phyloP scores from a whole-genome alignment of 2,329 filamentous ascomycete genomes.

The Neoscytalidium dimidiatum region DNA sequence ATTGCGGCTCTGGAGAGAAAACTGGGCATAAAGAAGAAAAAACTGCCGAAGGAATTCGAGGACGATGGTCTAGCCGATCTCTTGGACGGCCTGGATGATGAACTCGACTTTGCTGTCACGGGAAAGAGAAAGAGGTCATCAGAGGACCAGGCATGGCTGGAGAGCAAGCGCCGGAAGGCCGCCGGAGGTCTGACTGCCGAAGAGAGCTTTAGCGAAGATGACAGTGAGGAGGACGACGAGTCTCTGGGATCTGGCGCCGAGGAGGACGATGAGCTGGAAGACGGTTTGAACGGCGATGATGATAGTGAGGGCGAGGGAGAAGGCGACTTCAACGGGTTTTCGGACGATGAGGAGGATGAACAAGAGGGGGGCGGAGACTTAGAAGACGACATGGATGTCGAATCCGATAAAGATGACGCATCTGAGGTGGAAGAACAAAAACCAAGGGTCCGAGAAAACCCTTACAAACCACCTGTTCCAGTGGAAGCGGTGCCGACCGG shows the following conservation, averaged over 20 bases:
- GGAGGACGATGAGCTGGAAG: constrained; percentile 35
- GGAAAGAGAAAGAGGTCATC: constrained; percentile 55
- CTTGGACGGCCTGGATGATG: constrained; percentile 66
- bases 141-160: constrained; percentile 64
- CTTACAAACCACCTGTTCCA: constrained; percentile 74
- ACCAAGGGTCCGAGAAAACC: constrained; percentile 70
- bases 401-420: constrained; percentile 31
- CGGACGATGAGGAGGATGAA: constrained; percentile 28
- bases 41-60: constrained; percentile 69
- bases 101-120: constrained; percentile 40
- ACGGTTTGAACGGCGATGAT: constrained; percentile 22
- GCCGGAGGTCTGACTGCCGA: constrained; percentile 32
- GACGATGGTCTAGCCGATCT: constrained; percentile 84
- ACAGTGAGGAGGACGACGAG: constrained; percentile 27
- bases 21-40: constrained; percentile 79
- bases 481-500: constrained; percentile 45
- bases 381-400: constrained; percentile 27
- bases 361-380: constrained; percentile 29
- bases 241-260: constrained; percentile 24
- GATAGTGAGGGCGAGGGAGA: constrained; percentile 30
- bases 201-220: constrained; percentile 29
- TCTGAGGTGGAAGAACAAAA: constrained; percentile 37
- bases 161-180: constrained; percentile 59
- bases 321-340: constrained; percentile 29
- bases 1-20: constrained; percentile 87